Evolutionary conservation across 768 basidiomycete species (phyloP).

Genomic region (Tulasnella sp.): DNA sequence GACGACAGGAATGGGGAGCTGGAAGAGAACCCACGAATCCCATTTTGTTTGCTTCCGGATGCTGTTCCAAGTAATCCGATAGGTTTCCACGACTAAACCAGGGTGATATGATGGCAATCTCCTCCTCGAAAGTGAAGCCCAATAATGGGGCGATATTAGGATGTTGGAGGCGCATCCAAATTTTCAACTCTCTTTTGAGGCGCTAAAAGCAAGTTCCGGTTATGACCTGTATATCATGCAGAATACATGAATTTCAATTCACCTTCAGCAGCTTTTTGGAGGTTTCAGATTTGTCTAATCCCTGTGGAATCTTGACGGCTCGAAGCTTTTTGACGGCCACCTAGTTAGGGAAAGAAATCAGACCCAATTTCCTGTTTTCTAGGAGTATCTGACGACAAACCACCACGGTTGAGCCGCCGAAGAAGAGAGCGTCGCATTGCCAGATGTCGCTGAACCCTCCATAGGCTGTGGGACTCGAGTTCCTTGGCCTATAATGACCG

Average conservation of each 20-base stretch:
- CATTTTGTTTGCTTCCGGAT: background rate
- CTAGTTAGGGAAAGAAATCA: background rate
- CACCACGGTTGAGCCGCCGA: background rate
- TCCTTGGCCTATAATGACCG: background rate
- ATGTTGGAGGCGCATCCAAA: slow-evolving; percentile 9
- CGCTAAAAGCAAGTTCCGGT: background rate
- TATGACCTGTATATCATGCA: background rate
- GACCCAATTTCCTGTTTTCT: no score
- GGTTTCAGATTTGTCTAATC: background rate
- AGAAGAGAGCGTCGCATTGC: background rate
- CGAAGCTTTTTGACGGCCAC: background rate
- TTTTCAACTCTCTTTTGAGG: background rate
- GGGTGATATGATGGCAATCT: background rate
- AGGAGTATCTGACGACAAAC: background rate
- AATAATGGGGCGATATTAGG: background rate
- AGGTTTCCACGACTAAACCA: background rate
- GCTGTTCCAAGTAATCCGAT: background rate
- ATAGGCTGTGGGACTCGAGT: background rate
- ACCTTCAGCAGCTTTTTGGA: background rate
- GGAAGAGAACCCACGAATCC: no score
- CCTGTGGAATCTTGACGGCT: background rate
- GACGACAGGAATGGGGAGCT: background rate
- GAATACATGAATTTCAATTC: background rate
- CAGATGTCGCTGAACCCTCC: slow-evolving; percentile 6
- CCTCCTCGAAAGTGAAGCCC: background rate